Evolutionary conservation across 441 rosid species (phyloP), one percentile per base, ranked within the genome.

Genomic region (Croton laevigatus): DNA sequence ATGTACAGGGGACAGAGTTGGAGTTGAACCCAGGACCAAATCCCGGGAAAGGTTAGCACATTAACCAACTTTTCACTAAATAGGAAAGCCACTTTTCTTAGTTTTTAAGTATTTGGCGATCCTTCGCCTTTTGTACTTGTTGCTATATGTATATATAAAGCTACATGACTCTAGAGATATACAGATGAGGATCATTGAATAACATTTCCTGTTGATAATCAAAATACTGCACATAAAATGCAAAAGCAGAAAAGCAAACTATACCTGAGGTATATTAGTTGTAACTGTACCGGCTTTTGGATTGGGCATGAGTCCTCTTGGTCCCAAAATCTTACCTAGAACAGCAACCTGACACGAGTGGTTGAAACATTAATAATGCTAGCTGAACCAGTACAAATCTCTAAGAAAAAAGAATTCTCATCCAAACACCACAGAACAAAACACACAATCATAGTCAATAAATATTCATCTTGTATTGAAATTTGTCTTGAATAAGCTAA

Each of bases 251-350:
- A 73, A 51, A 11, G 51, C 4, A 44, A 27, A 36, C 7, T 57
- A 55, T 79, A 95, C 98, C 98, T 87, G 97, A 70, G 96, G 95
- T 80, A 93, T 84, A 78, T 93, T 89, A 22, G 94, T 76, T 37
- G 97, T 79, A 76, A 96, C 98, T 17, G 99, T 96, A 54, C 97
- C 99, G 59, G 98, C 98, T 84, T 96, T 93, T 32, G 99, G 99
- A 78, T 91, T 96, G 44, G 99, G 99, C 99, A 96, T 96, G 77
- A 96, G 94, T 71, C 99, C 99, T n/a, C 97, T 84, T 38, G 99
- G 99, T 79, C 99, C 99, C 60, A 96, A 86, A 83, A 96, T 90
- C 88, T 87, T 96, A 74, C 99, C 99, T 52, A 96, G 82, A 77
- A 90, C 86, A 55, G 99, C 98, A 81, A 89, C 99, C 99, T 95